Conservation (phyloP, 768 basidiomycete species). For the Leucosporidium yakuticum region DNA sequence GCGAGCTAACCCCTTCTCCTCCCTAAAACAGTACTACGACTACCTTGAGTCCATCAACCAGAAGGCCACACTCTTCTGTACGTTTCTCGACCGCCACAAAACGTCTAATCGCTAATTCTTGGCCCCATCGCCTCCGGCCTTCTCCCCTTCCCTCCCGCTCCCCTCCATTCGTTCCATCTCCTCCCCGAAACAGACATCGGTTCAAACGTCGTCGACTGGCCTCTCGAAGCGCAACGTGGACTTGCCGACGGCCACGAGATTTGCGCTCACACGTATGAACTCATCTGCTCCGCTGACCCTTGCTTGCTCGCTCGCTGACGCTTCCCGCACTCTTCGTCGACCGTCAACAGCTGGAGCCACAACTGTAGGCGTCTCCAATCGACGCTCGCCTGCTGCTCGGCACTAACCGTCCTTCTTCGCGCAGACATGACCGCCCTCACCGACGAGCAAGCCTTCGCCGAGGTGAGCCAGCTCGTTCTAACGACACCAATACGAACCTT, state of each 20-base stretch:
- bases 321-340: background rate
- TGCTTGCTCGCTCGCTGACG: background rate
- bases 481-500: background rate
- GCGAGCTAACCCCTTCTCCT: too few species aligned
- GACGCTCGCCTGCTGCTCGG: background rate
- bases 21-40: constrained; percentile 40
- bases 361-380: background rate
- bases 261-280: constrained; percentile 36
- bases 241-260: constrained; percentile 44
- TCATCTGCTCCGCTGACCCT: background rate
- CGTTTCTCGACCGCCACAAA: background rate
- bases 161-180: too few species aligned
- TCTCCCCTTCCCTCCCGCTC: background rate
- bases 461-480: constrained; percentile 32
- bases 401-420: constrained; percentile 45
- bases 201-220: constrained; percentile 44
- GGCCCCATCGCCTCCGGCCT: background rate
- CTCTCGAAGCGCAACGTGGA: constrained; percentile 44
- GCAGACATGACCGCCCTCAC: constrained; percentile 46
- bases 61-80: constrained; percentile 33
- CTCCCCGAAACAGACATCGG: background rate
- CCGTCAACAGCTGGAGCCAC: constrained; percentile 16
- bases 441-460: constrained; percentile 46
- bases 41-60: constrained; percentile 42
- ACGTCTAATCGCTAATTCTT: too few species aligned